A percentile compares a stretch with the other conserved stretches of the same genome.
Evolutionary conservation across 495 filamentous ascomycete genomes (phyloP).

Genomic region (Aspergillus leporis): DNA sequence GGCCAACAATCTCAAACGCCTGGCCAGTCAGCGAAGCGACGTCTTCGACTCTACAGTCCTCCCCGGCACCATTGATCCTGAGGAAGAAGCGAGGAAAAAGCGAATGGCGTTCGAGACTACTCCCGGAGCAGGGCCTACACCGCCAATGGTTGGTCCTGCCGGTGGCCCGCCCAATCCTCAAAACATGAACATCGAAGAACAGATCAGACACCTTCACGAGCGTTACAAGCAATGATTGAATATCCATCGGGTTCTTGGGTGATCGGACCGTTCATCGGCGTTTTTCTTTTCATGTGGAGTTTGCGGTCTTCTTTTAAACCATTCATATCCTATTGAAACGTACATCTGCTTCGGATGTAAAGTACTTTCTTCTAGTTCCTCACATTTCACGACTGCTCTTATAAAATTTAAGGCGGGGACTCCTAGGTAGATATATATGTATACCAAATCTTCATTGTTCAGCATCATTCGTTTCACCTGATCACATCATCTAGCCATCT

Average conservation of each 20-base stretch:
- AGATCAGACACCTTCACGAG: slow-evolving; percentile 51
- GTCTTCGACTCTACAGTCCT: slow-evolving; percentile 69
- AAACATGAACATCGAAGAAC: slow-evolving; percentile 51
- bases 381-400: background rate
- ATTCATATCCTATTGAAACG: slow-evolving; percentile 2
- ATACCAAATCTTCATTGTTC: background rate
- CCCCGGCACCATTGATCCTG: slow-evolving; percentile 37
- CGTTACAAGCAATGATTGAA: slow-evolving; percentile 17
- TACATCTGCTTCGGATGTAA: slow-evolving; percentile 18
- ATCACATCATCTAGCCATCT: too few species aligned
- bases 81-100: slow-evolving; percentile 77
- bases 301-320: slow-evolving; percentile 1
- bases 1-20: slow-evolving; percentile 92
- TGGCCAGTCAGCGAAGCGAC: slow-evolving; percentile 88
- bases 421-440: background rate
- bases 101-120: slow-evolving; percentile 57
- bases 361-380: slow-evolving; percentile 9
- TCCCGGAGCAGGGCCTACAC: slow-evolving; percentile 25
- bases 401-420: background rate
- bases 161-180: slow-evolving; percentile 38
- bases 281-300: slow-evolving; percentile 18
- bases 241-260: background rate
- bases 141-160: slow-evolving; percentile 28
- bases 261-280: slow-evolving; percentile 12
- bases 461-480: too few species aligned